A percentile compares a stretch with the other conserved stretches of the same genome.
These are phyloP conservation scores for Saccharomycopsis fodiens DNA, from an alignment of 805 yeast species.

Conservation along the genomic window DNA sequence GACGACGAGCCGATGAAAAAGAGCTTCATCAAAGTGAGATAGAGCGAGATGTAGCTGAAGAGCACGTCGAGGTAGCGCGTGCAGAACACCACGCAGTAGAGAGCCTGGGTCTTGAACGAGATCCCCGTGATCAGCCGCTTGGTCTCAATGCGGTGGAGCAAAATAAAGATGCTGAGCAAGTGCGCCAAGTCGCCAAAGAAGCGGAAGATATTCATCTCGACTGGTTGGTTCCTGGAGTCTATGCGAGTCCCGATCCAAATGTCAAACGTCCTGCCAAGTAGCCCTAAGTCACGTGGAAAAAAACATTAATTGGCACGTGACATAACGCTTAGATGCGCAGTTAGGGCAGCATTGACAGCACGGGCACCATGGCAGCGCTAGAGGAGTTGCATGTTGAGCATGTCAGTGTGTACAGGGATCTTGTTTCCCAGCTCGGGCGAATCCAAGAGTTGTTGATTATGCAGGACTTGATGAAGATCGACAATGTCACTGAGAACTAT, in stretches of 20 bases:
- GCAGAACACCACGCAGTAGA: slow-evolving; percentile 66
- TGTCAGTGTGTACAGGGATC: neutral
- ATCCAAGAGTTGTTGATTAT: neutral
- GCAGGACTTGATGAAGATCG: neutral
- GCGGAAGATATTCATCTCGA: slow-evolving; percentile 40
- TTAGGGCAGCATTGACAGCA: too few species aligned
- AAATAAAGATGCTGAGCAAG: slow-evolving; percentile 65
- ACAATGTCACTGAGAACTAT: neutral
- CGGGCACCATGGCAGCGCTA: too few species aligned
- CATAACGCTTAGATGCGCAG: too few species aligned
- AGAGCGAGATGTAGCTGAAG: slow-evolving; percentile 50
- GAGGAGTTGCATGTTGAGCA: neutral
- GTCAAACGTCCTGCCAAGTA: too few species aligned
- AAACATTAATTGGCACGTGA: too few species aligned
- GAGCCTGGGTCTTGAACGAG: slow-evolving; percentile 78
- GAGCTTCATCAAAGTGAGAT: slow-evolving; percentile 75
- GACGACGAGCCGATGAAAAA: slow-evolving; percentile 69
- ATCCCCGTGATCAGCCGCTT: slow-evolving; percentile 72
- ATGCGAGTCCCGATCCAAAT: too few species aligned
- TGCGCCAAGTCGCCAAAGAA: slow-evolving; percentile 73
- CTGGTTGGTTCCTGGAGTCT: too few species aligned
- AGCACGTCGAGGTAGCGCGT: slow-evolving; percentile 67
- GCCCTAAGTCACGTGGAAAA: too few species aligned
- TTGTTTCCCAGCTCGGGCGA: neutral
- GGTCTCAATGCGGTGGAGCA: slow-evolving; percentile 60